Conservation (phyloP, 176 grass and related monocot species). For the Alopecurus myosuroides region DNA sequence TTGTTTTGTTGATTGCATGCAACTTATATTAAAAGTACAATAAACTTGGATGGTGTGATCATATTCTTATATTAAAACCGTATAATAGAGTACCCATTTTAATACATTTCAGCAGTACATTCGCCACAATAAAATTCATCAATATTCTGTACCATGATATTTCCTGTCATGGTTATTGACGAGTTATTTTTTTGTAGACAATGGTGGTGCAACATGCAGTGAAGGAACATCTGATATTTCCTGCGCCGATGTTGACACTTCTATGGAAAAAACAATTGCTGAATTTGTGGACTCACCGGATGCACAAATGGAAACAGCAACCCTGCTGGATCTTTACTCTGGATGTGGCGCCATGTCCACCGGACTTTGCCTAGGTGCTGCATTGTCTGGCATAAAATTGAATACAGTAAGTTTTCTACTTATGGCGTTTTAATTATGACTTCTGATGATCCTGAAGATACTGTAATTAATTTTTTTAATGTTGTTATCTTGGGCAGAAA, state of each 20-base stretch:
- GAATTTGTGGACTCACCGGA: neutral
- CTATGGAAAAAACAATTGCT: neutral
- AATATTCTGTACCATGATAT: neutral
- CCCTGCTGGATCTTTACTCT: constrained; percentile 67
- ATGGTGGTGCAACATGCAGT: constrained; percentile 1
- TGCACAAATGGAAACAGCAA: constrained; percentile 12
- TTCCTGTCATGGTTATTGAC: neutral
- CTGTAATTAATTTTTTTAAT: neutral
- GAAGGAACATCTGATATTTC: constrained; percentile 40
- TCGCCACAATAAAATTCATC: neutral
- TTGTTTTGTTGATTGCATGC: neutral
- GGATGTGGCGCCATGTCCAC: constrained; percentile 75
- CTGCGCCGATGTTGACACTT: constrained; percentile 20
- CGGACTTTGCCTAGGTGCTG: constrained; percentile 48
- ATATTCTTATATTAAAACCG: neutral
- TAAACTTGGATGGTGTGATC: neutral
- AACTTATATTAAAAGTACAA: neutral
- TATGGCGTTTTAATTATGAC: neutral
- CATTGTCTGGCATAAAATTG: constrained; percentile 43
- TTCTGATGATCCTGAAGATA: neutral
- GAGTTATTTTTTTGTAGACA: constrained; percentile 28
- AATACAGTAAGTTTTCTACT: neutral
- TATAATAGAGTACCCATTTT: neutral
- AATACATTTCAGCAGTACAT: neutral
- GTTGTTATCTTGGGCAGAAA: constrained; percentile 10